These are phyloP conservation scores for Cercospora brassicicola DNA, from an alignment of 2,329 filamentous ascomycete species.

Conservation along the genomic window DNA sequence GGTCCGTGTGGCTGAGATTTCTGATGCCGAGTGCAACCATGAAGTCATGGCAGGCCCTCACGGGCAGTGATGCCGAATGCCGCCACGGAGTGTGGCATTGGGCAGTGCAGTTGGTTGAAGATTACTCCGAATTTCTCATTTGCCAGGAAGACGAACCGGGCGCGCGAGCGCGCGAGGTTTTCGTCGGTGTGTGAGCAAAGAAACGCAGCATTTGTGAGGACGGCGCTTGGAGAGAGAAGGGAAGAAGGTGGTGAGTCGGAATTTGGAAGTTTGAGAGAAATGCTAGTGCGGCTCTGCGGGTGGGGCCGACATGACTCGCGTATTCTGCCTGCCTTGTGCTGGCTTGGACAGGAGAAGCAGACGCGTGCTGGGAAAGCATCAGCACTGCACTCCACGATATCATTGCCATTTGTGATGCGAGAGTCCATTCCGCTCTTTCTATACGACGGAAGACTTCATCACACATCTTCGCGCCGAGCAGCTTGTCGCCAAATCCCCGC, in stretches of 20 bases:
- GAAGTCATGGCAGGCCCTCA: conserved; percentile 81
- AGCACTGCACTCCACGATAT: background rate
- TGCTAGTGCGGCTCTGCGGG: conserved; percentile 6
- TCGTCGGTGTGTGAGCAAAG: conserved; percentile 79
- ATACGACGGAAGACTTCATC: no score
- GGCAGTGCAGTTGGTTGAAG: conserved; percentile 58
- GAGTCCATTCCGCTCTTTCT: background rate
- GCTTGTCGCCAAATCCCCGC: no score
- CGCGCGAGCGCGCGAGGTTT: conserved; percentile 19
- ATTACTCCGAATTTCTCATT: conserved; percentile 99
- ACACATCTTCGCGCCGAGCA: background rate
- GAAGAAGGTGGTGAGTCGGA: conserved; percentile 14
- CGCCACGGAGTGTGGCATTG: conserved; percentile 22
- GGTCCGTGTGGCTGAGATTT: conserved; percentile 65
- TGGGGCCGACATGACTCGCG: conserved; percentile 9
- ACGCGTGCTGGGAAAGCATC: background rate
- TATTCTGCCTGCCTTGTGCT: background rate
- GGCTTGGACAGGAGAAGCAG: background rate
- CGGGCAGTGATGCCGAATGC: conserved; percentile 64
- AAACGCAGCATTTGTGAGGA: conserved; percentile 92
- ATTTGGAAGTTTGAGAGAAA: conserved; percentile 7
- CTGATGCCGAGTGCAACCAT: conserved; percentile 89
- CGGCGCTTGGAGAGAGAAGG: conserved; percentile 63
- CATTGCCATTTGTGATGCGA: background rate
- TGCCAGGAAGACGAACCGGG: conserved; percentile 53